Evolutionary conservation across 768 basidiomycete genomes (phyloP).

Genomic region (Pluteus cervinus): DNA sequence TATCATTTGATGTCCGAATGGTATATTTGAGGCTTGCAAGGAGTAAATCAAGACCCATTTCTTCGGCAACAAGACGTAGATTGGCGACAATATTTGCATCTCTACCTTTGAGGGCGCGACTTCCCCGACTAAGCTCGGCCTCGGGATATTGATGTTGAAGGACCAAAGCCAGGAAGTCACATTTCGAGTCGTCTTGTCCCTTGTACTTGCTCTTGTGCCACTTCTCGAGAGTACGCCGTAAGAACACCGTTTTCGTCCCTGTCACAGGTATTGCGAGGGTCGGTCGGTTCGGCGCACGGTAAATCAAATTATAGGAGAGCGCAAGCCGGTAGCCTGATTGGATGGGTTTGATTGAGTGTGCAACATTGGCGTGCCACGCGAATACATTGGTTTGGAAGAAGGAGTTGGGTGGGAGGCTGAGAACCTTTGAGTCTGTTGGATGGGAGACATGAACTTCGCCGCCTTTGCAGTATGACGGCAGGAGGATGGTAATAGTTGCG

Average conservation of each 20-base stretch:
- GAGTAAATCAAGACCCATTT: conserved; percentile 26
- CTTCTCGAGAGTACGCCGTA: no score
- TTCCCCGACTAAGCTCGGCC: conserved; percentile 15
- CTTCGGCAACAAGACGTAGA: conserved; percentile 24
- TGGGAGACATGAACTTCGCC: conserved; percentile 28
- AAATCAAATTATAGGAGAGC: conserved; percentile 32
- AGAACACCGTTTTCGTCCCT: no score
- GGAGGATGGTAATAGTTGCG: conserved; percentile 32
- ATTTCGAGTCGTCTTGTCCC: no score
- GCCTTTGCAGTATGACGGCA: conserved; percentile 32
- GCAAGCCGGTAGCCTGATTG: conserved; percentile 32
- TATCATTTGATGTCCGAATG: no score
- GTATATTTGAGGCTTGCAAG: conserved; percentile 31
- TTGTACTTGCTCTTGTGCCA: no score
- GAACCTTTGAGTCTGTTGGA: conserved; percentile 12
- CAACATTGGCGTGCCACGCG: conserved; percentile 36
- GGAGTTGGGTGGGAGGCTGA: conserved; percentile 20
- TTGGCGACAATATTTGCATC: conserved; percentile 29
- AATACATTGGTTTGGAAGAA: conserved; percentile 21
- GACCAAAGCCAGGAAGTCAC: conserved; percentile 21
- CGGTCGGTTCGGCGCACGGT: no score
- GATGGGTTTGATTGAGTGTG: conserved; percentile 32
- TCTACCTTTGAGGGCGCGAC: conserved; percentile 26
- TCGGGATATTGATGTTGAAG: conserved; percentile 22
- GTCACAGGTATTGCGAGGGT: no score